Evolutionary conservation across 805 yeast genomes (phyloP).

Genomic region (Metschnikowia picachoensis): DNA sequence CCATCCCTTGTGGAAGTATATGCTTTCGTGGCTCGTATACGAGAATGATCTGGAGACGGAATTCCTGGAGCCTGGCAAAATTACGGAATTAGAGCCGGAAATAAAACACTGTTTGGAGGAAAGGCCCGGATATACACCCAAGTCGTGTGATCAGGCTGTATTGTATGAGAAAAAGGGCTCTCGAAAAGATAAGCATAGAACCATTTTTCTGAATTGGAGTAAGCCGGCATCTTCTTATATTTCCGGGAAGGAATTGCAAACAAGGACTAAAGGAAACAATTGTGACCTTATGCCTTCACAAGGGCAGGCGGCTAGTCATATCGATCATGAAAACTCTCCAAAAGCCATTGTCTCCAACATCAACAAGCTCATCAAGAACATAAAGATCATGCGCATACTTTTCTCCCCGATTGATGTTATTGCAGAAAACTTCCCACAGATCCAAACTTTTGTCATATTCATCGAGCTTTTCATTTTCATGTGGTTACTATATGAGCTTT

Average conservation of each 20-base stretch:
- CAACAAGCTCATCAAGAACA: constrained; percentile 30
- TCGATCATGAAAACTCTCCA: constrained; percentile 5
- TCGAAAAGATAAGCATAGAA: constrained; percentile 17
- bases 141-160: no score
- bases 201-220: constrained; percentile 31
- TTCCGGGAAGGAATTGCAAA: constrained; percentile 17
- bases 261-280: no score
- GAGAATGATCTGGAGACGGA: background rate
- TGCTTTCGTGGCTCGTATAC: constrained; percentile 36
- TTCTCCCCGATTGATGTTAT: constrained; percentile 41
- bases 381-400: constrained; percentile 32
- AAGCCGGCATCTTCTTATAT: constrained; percentile 17
- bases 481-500: constrained; percentile 41
- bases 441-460: constrained; percentile 39
- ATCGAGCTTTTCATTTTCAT: constrained; percentile 35
- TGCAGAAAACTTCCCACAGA: constrained; percentile 32
- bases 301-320: background rate
- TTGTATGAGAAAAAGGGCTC: no score
- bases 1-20: constrained; percentile 36
- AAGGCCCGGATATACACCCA: background rate
- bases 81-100: constrained; percentile 5
- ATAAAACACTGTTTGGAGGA: background rate
- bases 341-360: constrained; percentile 21
- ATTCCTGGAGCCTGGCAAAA: background rate
- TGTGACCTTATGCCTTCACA: background rate